Evolutionary conservation across 2,329 filamentous ascomycete genomes (phyloP), one percentile per base, ranked within the genome.

Genomic region (Fragosphaeria purpurea): DNA sequence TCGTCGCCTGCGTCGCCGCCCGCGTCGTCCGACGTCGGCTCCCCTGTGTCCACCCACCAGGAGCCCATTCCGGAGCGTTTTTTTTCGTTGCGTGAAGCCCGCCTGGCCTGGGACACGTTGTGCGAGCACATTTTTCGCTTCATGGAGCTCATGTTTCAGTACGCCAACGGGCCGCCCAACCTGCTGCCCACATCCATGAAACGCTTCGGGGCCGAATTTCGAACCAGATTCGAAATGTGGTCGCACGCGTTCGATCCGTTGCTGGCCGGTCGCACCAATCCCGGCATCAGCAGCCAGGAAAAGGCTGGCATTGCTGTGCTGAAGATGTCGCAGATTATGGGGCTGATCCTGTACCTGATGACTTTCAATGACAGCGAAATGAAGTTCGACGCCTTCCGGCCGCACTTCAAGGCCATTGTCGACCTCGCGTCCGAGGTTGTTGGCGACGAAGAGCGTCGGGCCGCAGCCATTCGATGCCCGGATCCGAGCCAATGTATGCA

Each of bases 251-350:
- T 82, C 53, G 72, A 79, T 11, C 73, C 68, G 8, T 70, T 83
- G 9, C 68, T 82, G 31, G 62, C 65, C 6, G 70, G 71, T 1
- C 73, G 80, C 22, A 67, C 67, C 9, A 67, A 67, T 1, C 73
- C 74, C 0, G 68, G 70, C 1, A 70, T 76, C 39, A 74, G 65
- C 55, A 72, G 69, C 33, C 75, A 80, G 55, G 77, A 80, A 57
- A 78, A 78, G 57, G 74, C 76, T 0, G 79, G 73, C 44, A 81
- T 82, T 51, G 71, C 77, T 5, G 77, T 80, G 9, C 66, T 83
- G 6, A 81, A 82, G 57, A 82, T 83, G 78, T 72, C 73, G 50
- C 76, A 80, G 52, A 69, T 79, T 47, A 83, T 80, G 70, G 71
- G 70, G 8, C 67, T 70, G 44, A 69, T 83, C 37, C 64, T 83